phyloP scores from a whole-genome alignment of 768 basidiomycete species.

The Pleurotus cornucopiae region DNA sequence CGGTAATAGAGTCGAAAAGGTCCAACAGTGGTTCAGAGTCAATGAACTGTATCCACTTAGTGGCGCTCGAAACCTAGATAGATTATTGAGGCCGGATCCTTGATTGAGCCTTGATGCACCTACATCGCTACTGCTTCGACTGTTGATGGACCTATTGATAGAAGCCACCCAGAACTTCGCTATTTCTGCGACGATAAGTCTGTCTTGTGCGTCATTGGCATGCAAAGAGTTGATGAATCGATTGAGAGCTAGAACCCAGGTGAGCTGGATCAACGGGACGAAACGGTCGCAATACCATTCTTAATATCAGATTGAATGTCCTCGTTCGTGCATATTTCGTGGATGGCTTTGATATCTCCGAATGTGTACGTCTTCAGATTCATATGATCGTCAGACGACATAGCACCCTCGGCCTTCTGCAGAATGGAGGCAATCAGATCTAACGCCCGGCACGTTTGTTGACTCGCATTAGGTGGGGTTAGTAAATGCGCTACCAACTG shows the following conservation, averaged over 20 bases:
- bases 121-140: neutral
- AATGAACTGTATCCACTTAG: slow-evolving; percentile 58
- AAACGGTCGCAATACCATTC: neutral
- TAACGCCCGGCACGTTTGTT: slow-evolving; percentile 22
- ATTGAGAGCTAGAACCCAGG: slow-evolving; percentile 31
- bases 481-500: slow-evolving; percentile 34
- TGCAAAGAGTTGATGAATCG: slow-evolving; percentile 39
- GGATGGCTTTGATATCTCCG: slow-evolving; percentile 25
- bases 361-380: slow-evolving; percentile 39
- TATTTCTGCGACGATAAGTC: slow-evolving; percentile 33
- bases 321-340: slow-evolving; percentile 26
- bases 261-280: neutral
- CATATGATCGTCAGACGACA: slow-evolving; percentile 26
- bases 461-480: slow-evolving; percentile 10
- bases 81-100: neutral
- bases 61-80: slow-evolving; percentile 20
- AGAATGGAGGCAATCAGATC: slow-evolving; percentile 35
- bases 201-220: slow-evolving; percentile 30
- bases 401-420: slow-evolving; percentile 16
- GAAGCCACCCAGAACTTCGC: slow-evolving; percentile 36
- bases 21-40: slow-evolving; percentile 33
- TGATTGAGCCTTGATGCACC: neutral
- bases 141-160: slow-evolving; percentile 11
- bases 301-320: slow-evolving; percentile 12
- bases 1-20: slow-evolving; percentile 36